Conservation (phyloP, 345 rosid genomes). For the Aethionema arabicum region DNA sequence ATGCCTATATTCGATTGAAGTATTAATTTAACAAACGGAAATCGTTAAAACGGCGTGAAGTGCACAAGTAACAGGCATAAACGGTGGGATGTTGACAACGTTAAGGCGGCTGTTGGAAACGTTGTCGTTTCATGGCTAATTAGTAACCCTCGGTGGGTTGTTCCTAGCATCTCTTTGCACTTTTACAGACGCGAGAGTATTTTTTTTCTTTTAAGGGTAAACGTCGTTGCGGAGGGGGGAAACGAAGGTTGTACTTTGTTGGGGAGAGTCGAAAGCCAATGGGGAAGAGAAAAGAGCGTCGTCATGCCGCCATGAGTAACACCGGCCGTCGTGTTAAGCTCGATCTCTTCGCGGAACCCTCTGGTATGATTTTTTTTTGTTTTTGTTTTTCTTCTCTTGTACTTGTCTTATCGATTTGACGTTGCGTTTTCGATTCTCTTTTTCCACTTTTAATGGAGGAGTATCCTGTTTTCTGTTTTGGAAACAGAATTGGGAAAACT, state of each 20-base stretch:
- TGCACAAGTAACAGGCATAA: not conserved
- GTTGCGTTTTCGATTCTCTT: not conserved
- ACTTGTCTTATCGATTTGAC: not conserved
- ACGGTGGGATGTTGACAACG: conserved; percentile 17
- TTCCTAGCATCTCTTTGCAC: not conserved
- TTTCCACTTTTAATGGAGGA: conserved; percentile 5
- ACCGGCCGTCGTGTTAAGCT: conserved; percentile 93
- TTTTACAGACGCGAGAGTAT: conserved; percentile 9
- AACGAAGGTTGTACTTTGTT: not conserved
- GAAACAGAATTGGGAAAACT: not conserved
- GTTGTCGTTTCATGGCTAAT: conserved; percentile 8
- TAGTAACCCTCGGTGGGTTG: not conserved
- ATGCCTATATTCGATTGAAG: no score
- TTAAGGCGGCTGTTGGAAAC: not conserved
- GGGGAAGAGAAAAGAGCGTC: conserved; percentile 96
- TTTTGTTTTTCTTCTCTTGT: conserved; percentile 1
- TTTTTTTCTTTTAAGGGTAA: not conserved
- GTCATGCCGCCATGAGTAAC: conserved; percentile 72
- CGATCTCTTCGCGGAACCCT: conserved; percentile 97
- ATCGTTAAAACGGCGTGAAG: not conserved
- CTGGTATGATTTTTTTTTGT: conserved; percentile 58
- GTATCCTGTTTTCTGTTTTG: not conserved
- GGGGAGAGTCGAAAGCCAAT: conserved; percentile 37
- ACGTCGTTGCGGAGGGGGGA: not conserved
- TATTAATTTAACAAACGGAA: not conserved